phyloP scores from a whole-genome alignment of 2,329 filamentous ascomycete species.

The Penicillium griseofulvum region DNA sequence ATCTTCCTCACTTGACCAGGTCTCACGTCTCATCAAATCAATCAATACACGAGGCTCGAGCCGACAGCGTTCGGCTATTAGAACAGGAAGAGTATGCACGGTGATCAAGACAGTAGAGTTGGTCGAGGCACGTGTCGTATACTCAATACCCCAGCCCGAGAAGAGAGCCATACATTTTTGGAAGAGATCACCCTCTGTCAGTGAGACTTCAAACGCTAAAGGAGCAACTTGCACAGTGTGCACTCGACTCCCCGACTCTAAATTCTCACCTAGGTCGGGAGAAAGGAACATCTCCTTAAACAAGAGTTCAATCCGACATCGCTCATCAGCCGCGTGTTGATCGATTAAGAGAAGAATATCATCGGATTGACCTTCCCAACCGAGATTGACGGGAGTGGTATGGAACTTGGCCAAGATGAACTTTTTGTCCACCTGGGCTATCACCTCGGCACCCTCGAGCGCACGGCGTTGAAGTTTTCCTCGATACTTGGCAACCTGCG shows the following conservation, averaged over 20 bases:
- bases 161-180: constrained; percentile 57
- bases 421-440: constrained; percentile 84
- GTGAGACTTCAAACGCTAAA: constrained; percentile 64
- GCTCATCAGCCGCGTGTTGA: constrained; percentile 92
- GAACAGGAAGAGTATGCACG: constrained; percentile 63
- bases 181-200: constrained; percentile 61
- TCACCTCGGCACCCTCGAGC: constrained; percentile 61
- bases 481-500: constrained; percentile 30
- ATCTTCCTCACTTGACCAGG: constrained; percentile 63
- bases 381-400: neutral
- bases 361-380: neutral
- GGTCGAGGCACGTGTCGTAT: constrained; percentile 45
- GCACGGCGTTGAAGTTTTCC: constrained; percentile 59
- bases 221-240: constrained; percentile 38
- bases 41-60: constrained; percentile 69
- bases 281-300: constrained; percentile 55
- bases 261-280: neutral
- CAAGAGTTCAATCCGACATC: constrained; percentile 73
- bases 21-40: constrained; percentile 70
- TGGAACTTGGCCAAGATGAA: constrained; percentile 72
- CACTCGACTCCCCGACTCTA: constrained; percentile 6
- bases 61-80: constrained; percentile 73
- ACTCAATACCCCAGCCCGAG: constrained; percentile 70
- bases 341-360: constrained; percentile 71
- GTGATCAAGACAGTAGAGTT: constrained; percentile 35